Conservation (phyloP, 202 grass and related monocot species). For the Saccharum hybrid region DNA sequence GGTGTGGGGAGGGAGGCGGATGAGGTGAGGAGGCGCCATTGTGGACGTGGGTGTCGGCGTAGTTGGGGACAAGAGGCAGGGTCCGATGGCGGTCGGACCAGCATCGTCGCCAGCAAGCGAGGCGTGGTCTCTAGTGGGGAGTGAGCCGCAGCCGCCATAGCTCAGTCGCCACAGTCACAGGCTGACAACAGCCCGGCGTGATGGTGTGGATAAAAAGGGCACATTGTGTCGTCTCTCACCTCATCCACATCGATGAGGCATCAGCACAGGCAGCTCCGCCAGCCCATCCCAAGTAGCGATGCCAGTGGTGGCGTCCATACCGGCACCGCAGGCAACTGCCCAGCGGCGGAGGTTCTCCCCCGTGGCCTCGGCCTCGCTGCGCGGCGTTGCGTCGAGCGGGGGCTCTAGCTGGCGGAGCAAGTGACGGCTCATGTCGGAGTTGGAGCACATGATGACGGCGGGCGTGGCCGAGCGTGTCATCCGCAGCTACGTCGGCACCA, state of each 20-base stretch:
- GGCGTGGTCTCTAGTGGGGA: not conserved
- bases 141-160: not conserved
- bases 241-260: not conserved
- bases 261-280: not conserved
- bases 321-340: not conserved
- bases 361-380: conserved; percentile 34
- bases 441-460: conserved; percentile 61
- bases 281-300: conserved; percentile 4
- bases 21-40: not conserved
- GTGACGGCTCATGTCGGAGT: conserved; percentile 70
- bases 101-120: conserved; percentile 13
- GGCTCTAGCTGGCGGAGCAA: conserved; percentile 69
- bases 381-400: conserved; percentile 44
- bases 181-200: too few species aligned
- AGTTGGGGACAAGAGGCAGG: not conserved
- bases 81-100: conserved; percentile 14
- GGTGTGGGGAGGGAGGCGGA: not conserved
- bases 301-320: conserved; percentile 41
- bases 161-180: not conserved
- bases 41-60: not conserved
- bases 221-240: not conserved
- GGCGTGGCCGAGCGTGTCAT: conserved; percentile 71
- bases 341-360: conserved; percentile 15
- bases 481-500: conserved; percentile 66
- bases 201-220: not conserved